Conservation (phyloP, 1,284 basidiomycete genomes). For the Hymenochaete sp. region DNA sequence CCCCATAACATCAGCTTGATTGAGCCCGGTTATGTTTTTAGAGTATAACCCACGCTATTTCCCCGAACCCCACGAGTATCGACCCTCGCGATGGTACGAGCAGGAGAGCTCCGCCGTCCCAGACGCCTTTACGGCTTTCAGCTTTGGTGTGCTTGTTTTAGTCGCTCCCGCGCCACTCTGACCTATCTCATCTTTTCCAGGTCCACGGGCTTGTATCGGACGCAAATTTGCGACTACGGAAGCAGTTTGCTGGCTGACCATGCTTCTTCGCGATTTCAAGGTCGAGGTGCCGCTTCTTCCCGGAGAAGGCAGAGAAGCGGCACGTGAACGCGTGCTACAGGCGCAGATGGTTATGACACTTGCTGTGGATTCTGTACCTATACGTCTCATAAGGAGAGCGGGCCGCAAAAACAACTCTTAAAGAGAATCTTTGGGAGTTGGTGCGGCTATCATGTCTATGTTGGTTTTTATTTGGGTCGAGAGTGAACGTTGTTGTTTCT, state of each 20-base stretch:
- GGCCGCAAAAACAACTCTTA: neutral
- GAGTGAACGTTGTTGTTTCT: too few species aligned
- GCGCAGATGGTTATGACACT: slow-evolving; percentile 33
- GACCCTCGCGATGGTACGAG: slow-evolving; percentile 34
- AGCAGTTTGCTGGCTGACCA: slow-evolving; percentile 41
- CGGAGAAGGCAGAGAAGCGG: slow-evolving; percentile 37
- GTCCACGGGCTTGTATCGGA: slow-evolving; percentile 46
- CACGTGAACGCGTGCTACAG: slow-evolving; percentile 36
- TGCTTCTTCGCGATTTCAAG: slow-evolving; percentile 43
- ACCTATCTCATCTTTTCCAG: slow-evolving; percentile 22
- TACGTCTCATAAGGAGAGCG: slow-evolving; percentile 29
- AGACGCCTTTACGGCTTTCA: slow-evolving; percentile 39
- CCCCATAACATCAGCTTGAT: neutral
- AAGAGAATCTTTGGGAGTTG: neutral
- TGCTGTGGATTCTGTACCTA: slow-evolving; percentile 32
- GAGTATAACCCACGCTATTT: slow-evolving; percentile 33
- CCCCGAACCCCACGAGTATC: slow-evolving; percentile 31
- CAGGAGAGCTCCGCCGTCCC: slow-evolving; percentile 20
- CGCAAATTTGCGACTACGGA: slow-evolving; percentile 46
- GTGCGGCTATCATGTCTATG: neutral
- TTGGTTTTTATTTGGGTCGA: neutral
- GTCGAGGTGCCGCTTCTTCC: slow-evolving; percentile 34
- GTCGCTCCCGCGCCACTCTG: neutral
- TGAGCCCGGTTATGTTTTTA: slow-evolving; percentile 6
- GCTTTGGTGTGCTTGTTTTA: slow-evolving; percentile 31